Evolutionary conservation across 1,284 basidiomycete genomes (phyloP), one percentile per base, ranked within the genome.

Genomic region (Ceratobasidium sp.): DNA sequence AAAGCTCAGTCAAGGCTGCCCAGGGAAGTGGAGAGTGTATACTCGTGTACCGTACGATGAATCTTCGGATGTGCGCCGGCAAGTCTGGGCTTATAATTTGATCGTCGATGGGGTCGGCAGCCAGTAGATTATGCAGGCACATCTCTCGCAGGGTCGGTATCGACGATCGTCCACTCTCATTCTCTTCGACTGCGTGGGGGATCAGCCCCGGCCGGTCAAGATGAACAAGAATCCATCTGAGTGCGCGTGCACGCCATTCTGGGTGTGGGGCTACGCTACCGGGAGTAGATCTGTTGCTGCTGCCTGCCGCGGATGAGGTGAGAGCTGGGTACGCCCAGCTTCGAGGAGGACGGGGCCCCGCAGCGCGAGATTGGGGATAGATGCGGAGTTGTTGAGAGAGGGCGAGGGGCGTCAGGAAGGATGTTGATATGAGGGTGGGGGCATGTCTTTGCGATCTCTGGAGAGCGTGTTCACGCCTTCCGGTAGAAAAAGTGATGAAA

Each of bases 91-190:
- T 49, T 16, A 68, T 53, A n/a, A 56, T 39, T 56, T 49, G 22
- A 68, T 53, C 34, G 51, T 56, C 19, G 65, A 43, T 49, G 65
- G 19, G 22, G 31, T 56, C 31, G 51, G 34, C 19, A 53, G 51
- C 48, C 11, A 56, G 16, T 14, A 68, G 34, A 16, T n/a, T 24
- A 24, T 29, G 51, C 31, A 68, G 27, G 65, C 65, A 68, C 65
- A 68, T 68, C 65, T 68, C 65, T 34, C 65, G 65, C 31, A 68
- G 51, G 49, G 65, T 68, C 16, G 65, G 65, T 68, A 68, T 56
- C 46, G 31, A 16, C 51, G 51, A 43, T 56, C 51, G 51, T 8
- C n/a, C 29, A 14, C 29, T 29, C 24, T 53, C 51, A n/a, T n/a
- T n/a, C 22, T 4, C 51, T 53, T 41, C 29, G 19, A 49, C 51